Base-by-base conservation (phyloP, 805 yeast genomes). In the Suhomyces canberraensis region DNA sequence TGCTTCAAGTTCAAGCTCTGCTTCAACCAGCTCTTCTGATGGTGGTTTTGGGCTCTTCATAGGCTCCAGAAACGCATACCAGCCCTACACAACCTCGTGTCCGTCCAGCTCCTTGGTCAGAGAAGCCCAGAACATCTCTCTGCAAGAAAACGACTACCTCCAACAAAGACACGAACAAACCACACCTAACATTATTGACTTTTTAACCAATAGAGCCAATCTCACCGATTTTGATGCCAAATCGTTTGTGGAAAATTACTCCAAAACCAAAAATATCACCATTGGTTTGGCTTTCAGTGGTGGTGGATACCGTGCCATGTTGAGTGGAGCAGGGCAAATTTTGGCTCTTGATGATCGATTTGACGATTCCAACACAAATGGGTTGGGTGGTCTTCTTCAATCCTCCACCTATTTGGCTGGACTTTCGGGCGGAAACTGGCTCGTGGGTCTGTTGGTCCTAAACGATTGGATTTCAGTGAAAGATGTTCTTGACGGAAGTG, bases 361-460 rank as follows among this genome's bases (percentile, higher is more conserved):
- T 21, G 39, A 33, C 29, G 59, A 55, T 11, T 47, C 66, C 29
- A 47, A 41, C 27, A 40, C 47, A 3, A 39, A 45, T 13, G 67
- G 62, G 0, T 50, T 69, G 29, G 73, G 73, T 2, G 73, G 73
- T 1, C 33, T 69, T 9, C 51, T 45, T 18, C 45, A 45, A 29
- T 27, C 39, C n/a, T 13, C 45, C 8, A 39, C 42, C 15, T 47
- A 45, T 41, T 22, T 42, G 29, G 24, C 45, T 3, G 50, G 48
- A 42, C 68, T 75, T 39, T 77, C 81, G 35, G 80, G 79, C 3
- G 86, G 85, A 44, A 75, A 79, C 14, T 71, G 71, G 28, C 54
- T 59, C 43, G 79, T 79, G 1, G 85, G 86, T 33, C 40, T 48
- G 28, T 39, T 67, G 21, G 66, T 54, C n/a, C 44, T 66, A 35